phyloP scores from a whole-genome alignment of 345 rosid species.

The Combretum micranthum region DNA sequence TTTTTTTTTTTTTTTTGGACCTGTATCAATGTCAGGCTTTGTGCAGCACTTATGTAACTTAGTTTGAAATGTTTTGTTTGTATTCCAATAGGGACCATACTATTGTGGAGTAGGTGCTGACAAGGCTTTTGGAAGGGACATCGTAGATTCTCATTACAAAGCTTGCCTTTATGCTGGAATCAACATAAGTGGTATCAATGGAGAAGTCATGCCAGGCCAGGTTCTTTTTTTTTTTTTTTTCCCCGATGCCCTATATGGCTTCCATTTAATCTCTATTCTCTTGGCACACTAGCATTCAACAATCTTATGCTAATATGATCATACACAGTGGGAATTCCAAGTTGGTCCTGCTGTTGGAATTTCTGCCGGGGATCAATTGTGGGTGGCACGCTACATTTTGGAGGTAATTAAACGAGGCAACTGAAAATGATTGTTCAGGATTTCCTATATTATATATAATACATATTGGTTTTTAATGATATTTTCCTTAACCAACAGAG shows the following conservation, averaged over 20 bases:
- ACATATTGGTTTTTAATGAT: neutral
- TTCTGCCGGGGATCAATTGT: constrained; percentile 27
- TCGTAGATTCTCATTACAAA: constrained; percentile 33
- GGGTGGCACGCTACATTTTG: constrained; percentile 35
- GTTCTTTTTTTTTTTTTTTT: constrained; percentile 11
- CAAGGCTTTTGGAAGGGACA: constrained; percentile 32
- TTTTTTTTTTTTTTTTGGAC: no score
- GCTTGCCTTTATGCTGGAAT: constrained; percentile 38
- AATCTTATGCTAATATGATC: neutral
- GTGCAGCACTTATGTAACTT: no score
- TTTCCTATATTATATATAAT: neutral
- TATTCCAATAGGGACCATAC: constrained; percentile 27
- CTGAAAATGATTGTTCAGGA: neutral
- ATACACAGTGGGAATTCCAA: constrained; percentile 34
- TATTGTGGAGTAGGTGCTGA: constrained; percentile 36
- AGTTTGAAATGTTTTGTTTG: neutral
- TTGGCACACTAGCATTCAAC: no score
- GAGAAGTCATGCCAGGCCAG: constrained; percentile 47
- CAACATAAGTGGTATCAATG: constrained; percentile 34
- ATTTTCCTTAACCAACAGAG: constrained; percentile 15
- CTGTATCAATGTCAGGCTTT: no score
- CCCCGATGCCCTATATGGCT: neutral
- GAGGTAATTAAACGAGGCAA: constrained; percentile 12
- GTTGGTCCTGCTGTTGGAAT: constrained; percentile 32
- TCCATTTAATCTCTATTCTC: neutral